phyloP scores from a whole-genome alignment of 441 rosid species.

The Adansonia rubrostipa region DNA sequence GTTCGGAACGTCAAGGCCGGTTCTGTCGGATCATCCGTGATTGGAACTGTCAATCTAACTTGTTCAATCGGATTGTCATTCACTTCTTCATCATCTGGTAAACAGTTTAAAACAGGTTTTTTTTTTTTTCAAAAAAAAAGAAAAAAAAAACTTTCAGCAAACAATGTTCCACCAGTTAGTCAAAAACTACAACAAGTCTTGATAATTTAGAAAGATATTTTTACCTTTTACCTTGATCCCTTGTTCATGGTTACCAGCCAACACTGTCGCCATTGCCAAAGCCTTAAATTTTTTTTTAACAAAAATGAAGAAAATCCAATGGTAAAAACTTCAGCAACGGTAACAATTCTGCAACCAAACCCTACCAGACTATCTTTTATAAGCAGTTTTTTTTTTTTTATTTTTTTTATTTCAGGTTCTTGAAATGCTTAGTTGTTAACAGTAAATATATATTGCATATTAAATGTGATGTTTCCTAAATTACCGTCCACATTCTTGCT shows the following conservation, averaged over 20 bases:
- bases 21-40: conserved; percentile 64
- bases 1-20: conserved; percentile 67
- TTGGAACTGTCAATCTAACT: conserved; percentile 75
- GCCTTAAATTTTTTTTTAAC: not conserved
- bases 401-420: not conserved
- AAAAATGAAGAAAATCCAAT: not conserved
- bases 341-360: not conserved
- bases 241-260: not conserved
- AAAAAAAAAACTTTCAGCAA: no score
- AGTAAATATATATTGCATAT: not conserved
- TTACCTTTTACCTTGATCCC: not conserved
- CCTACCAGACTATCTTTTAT: not conserved
- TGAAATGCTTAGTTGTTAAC: not conserved
- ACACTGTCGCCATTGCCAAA: not conserved
- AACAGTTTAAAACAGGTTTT: not conserved
- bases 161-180: no score
- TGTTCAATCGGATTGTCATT: conserved; percentile 77
- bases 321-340: not conserved
- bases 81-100: conserved; percentile 43
- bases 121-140: no score
- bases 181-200: not conserved
- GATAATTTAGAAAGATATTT: not conserved
- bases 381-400: not conserved
- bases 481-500: no score
- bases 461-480: not conserved